A percentile compares a stretch with the other conserved stretches of the same genome.
Conservation (phyloP, 2,329 filamentous ascomycete species). For the Aspergillus chevalieri region DNA sequence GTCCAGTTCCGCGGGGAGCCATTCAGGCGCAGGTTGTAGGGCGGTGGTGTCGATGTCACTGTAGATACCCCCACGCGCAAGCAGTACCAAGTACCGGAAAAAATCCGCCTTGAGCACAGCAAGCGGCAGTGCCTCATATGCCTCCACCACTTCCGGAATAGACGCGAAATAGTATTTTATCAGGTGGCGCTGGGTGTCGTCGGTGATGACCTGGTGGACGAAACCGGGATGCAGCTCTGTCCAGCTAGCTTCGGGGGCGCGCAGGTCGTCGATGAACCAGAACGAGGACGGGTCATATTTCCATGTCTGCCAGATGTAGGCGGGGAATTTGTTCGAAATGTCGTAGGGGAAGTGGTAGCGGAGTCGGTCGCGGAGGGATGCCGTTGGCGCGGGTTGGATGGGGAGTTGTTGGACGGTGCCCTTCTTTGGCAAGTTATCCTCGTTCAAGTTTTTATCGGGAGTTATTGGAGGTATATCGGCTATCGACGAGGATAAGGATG, state of each 20-base stretch:
- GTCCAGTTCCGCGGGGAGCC: conserved; percentile 75
- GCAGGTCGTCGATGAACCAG: conserved; percentile 67
- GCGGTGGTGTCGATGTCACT: conserved; percentile 88
- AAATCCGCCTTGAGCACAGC: conserved; percentile 74
- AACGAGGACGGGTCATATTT: conserved; percentile 73
- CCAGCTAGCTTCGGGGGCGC: conserved; percentile 84
- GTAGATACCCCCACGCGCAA: conserved; percentile 77
- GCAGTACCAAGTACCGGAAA: conserved; percentile 68
- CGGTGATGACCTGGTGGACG: conserved; percentile 94
- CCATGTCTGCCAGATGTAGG: conserved; percentile 99
- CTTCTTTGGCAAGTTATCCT: conserved; percentile 11
- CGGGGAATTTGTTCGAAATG: conserved; percentile 79
- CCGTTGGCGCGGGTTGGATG: conserved; percentile 64
- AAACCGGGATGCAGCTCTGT: conserved; percentile 80
- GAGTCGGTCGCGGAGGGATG: conserved; percentile 72
- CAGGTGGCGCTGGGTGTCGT: conserved; percentile 73
- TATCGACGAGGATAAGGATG: conserved; percentile 30
- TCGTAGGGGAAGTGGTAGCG: conserved; percentile 94
- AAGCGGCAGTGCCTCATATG: conserved; percentile 66
- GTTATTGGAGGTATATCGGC: conserved; percentile 28
- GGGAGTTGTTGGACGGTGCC: conserved; percentile 24
- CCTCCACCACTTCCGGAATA: conserved; percentile 70
- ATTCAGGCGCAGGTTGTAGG: conserved; percentile 74
- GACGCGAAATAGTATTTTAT: conserved; percentile 81
- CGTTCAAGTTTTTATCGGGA: conserved; percentile 19